Conservation (phyloP, 768 basidiomycete genomes). For the Coprinellus micaceus region DNA sequence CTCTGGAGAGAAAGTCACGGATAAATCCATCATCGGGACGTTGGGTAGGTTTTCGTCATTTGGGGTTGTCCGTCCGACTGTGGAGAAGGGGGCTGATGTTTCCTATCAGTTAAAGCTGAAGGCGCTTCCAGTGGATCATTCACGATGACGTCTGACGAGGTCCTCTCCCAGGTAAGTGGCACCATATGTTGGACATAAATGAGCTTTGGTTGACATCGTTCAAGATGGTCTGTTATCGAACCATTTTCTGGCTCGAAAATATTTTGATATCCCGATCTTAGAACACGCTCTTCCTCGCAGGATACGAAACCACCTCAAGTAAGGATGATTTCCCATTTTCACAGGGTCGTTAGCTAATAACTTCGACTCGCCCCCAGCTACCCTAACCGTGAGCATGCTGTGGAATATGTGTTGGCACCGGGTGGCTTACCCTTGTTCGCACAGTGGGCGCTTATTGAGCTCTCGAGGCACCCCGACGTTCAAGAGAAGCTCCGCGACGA, state of each 20-base stretch:
- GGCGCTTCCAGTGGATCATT: conserved; percentile 22
- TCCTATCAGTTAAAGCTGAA: conserved; percentile 33
- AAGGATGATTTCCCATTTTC: conserved; percentile 15
- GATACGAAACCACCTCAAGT: conserved; percentile 56
- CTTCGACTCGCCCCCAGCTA: conserved; percentile 22
- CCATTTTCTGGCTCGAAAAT: background rate
- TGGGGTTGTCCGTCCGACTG: background rate
- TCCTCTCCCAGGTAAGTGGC: conserved; percentile 30
- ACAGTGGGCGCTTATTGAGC: conserved; percentile 59
- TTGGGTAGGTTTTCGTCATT: conserved; percentile 23
- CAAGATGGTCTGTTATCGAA: conserved; percentile 28
- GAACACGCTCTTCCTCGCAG: conserved; percentile 20
- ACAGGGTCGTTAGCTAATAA: background rate
- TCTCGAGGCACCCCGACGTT: conserved; percentile 38
- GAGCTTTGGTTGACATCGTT: conserved; percentile 21
- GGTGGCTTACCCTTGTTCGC: no score
- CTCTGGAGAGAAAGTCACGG: conserved; percentile 18
- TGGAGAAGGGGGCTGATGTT: background rate
- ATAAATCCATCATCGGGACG: conserved; percentile 39
- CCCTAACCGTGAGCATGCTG: conserved; percentile 34
- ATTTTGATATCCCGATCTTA: background rate
- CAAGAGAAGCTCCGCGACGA: conserved; percentile 51
- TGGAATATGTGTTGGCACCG: no score
- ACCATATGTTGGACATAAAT: background rate
- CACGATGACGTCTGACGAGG: conserved; percentile 35